phyloP scores from a whole-genome alignment of 2,329 filamentous ascomycete species.

The Xylaria sp. region DNA sequence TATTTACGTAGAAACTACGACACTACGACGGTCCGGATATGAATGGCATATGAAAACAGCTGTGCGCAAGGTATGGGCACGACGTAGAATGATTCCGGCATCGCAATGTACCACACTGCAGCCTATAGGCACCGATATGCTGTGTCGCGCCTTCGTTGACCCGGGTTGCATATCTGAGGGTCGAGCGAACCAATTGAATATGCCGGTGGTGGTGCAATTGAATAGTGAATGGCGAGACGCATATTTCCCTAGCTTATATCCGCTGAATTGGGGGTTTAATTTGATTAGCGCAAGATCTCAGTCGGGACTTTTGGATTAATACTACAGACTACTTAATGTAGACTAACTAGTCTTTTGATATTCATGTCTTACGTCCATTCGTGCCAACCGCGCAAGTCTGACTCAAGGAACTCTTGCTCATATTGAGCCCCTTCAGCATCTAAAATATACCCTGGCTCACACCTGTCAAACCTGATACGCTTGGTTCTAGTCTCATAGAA shows the following conservation, averaged over 20 bases:
- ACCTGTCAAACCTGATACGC: constrained; percentile 58
- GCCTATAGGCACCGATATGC: constrained; percentile 7
- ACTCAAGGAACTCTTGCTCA: not conserved
- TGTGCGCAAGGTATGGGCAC: not conserved
- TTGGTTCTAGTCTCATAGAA: constrained; percentile 55
- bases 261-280: not conserved
- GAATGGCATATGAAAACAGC: not conserved
- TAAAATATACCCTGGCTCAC: constrained; percentile 61
- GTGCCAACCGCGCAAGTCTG: constrained; percentile 39
- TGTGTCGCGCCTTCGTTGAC: not conserved
- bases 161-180: not conserved
- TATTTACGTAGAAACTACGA: not conserved
- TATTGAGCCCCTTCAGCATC: constrained; percentile 59
- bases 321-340: not conserved
- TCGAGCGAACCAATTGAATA: constrained; percentile 13
- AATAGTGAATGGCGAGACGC: constrained; percentile 11
- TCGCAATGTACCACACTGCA: constrained; percentile 15
- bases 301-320: not conserved
- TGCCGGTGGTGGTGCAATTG: constrained; percentile 24
- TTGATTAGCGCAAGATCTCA: not conserved
- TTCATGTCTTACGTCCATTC: constrained; percentile 39
- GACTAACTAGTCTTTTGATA: not conserved
- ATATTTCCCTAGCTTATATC: constrained; percentile 2
- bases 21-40: not conserved
- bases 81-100: not conserved